These are phyloP conservation scores for Boletus sp. DNA, from an alignment of 768 basidiomycete species.

Conservation along the genomic window DNA sequence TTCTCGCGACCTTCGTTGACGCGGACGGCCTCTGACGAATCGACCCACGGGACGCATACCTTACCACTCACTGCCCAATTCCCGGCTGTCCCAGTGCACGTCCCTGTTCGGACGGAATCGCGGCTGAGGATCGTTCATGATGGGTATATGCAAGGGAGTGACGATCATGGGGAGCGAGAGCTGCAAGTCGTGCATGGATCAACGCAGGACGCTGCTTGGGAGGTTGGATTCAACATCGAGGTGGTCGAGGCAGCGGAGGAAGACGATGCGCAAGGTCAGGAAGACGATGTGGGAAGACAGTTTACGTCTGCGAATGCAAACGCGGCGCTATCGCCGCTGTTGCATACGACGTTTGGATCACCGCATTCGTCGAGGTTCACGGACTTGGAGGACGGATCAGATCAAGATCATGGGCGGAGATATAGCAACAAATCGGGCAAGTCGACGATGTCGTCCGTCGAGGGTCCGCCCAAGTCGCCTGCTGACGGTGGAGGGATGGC, in stretches of 20 bases:
- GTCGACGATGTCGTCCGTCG: constrained; percentile 15
- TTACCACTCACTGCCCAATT: constrained; percentile 31
- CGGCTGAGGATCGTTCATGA: constrained; percentile 31
- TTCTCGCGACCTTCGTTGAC: constrained; percentile 20
- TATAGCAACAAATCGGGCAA: constrained; percentile 15
- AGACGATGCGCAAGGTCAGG: constrained; percentile 9
- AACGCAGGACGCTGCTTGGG: background rate
- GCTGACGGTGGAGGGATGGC: constrained; percentile 15
- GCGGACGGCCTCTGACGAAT: constrained; percentile 26
- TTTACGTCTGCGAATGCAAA: constrained; percentile 4
- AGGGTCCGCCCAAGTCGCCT: constrained; percentile 13
- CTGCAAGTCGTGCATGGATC: constrained; percentile 21
- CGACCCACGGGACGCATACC: constrained; percentile 12
- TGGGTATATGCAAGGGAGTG: constrained; percentile 17
- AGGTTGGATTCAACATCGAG: constrained; percentile 11
- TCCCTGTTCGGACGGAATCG: constrained; percentile 32
- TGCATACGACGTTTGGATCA: constrained; percentile 44
- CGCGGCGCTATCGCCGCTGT: constrained; percentile 33
- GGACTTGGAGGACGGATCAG: constrained; percentile 29
- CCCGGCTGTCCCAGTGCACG: constrained; percentile 31
- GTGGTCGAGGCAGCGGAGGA: constrained; percentile 12
- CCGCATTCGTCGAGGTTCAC: constrained; percentile 34
- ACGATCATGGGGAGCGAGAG: constrained; percentile 21
- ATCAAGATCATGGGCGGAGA: constrained; percentile 20
- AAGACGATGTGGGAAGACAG: constrained; percentile 3